Evolutionary conservation across 2,329 filamentous ascomycete species (phyloP).

Genomic region (Xylaria sp.): DNA sequence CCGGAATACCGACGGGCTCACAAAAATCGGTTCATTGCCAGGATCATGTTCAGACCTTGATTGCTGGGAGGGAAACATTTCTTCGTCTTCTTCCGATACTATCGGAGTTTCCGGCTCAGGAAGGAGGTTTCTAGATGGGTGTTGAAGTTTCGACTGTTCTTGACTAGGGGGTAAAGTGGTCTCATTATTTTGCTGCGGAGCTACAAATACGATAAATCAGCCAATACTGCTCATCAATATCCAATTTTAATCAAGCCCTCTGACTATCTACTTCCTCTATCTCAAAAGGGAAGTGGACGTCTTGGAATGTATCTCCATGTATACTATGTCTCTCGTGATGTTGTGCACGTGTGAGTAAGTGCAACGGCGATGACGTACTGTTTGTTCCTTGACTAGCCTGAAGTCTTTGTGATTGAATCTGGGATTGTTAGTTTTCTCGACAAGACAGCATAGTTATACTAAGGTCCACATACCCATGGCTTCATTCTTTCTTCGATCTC

Average conservation of each 20-base stretch:
- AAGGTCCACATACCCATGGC: slow-evolving; percentile 51
- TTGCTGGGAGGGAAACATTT: slow-evolving; percentile 47
- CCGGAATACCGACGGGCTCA: slow-evolving; percentile 66
- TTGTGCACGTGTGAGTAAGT: slow-evolving; percentile 40
- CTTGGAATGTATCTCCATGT: slow-evolving; percentile 43
- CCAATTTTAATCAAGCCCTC: slow-evolving; percentile 36
- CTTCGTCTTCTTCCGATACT: slow-evolving; percentile 41
- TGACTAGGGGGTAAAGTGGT: slow-evolving; percentile 45
- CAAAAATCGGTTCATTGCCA: slow-evolving; percentile 50
- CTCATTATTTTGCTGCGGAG: slow-evolving; percentile 50
- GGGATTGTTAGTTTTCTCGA: slow-evolving; percentile 33
- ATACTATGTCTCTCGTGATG: slow-evolving; percentile 41
- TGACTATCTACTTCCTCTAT: slow-evolving; percentile 49
- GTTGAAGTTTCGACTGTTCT: slow-evolving; percentile 45
- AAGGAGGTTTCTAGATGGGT: slow-evolving; percentile 46
- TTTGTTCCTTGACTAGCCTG: slow-evolving; percentile 45
- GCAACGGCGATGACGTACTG: slow-evolving; percentile 47
- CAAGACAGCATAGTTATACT: background rate
- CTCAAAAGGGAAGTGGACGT: slow-evolving; percentile 48
- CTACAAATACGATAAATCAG: slow-evolving; percentile 51
- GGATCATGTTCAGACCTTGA: slow-evolving; percentile 44
- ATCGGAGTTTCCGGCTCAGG: slow-evolving; percentile 44
- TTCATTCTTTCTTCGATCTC: slow-evolving; percentile 60
- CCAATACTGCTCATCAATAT: slow-evolving; percentile 42
- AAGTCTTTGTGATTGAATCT: slow-evolving; percentile 48